These are phyloP conservation scores for Suillus decipiens DNA, from an alignment of 768 basidiomycete genomes.

Conservation along the genomic window DNA sequence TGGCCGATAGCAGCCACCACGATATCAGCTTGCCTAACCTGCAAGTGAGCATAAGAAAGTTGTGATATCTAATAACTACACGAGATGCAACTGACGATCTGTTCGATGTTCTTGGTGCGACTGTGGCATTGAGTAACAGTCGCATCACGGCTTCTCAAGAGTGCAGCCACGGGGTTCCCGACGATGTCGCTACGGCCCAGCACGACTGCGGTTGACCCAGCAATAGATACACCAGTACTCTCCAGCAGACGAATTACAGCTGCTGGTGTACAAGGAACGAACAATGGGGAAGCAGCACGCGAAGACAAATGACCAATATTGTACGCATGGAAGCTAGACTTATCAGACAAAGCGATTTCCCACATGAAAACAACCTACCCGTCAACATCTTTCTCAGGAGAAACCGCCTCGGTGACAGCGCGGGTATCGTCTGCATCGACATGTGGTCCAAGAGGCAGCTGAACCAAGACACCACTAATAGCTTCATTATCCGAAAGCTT, in stretches of 20 bases:
- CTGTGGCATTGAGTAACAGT: constrained; percentile 99
- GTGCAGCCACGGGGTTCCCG: constrained; percentile 90
- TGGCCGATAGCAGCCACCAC: constrained; percentile 97
- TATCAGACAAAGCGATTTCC: constrained; percentile 12
- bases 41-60: constrained; percentile 13
- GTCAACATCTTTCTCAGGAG: constrained; percentile 94
- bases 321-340: constrained; percentile 88
- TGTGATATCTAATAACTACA: constrained; percentile 11
- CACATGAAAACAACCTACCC: constrained; percentile 55
- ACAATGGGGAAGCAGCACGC: constrained; percentile 85
- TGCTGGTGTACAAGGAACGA: constrained; percentile 93
- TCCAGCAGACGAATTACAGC: constrained; percentile 91
- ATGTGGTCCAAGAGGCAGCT: constrained; percentile 88
- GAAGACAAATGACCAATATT: constrained; percentile 96
- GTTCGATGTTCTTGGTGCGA: constrained; percentile 76
- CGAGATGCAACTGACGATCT: constrained; percentile 56
- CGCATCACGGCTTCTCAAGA: constrained; percentile 88
- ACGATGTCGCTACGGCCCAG: constrained; percentile 98
- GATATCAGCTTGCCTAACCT: constrained; percentile 89
- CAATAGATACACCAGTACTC: constrained; percentile 73
- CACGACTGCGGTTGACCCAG: constrained; percentile 85
- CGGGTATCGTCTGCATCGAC: constrained; percentile 83
- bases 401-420: constrained; percentile 90
- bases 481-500: constrained; percentile 80
- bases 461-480: constrained; percentile 90